Conservation (phyloP, 169 alveolate genomes). For the Hepatocystis sp. region DNA sequence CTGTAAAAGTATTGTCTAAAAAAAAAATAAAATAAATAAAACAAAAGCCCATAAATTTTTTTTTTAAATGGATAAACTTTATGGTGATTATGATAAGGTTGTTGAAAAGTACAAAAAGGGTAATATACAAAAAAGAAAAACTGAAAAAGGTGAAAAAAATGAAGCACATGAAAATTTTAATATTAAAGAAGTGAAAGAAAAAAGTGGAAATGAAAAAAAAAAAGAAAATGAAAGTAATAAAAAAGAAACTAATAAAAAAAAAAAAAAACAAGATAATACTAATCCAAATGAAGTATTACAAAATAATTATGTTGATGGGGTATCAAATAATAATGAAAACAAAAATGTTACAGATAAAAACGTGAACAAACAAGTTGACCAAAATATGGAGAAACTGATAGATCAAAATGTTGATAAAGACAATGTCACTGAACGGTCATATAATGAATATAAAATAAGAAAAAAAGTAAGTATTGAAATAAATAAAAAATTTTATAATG, state of each 20-base stretch:
- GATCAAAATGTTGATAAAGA: too few relatives aligned
- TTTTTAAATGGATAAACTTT: constrained; percentile 72
- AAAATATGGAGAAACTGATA: too few relatives aligned
- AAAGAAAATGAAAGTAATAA: constrained; percentile 25
- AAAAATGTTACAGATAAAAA: too few relatives aligned
- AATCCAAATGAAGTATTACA: not conserved
- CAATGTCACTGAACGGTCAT: constrained; percentile 19
- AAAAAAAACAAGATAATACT: not conserved
- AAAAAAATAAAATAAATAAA: not conserved
- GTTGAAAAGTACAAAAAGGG: constrained; percentile 47
- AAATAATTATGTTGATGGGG: not conserved
- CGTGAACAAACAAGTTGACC: not conserved
- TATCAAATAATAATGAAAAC: not conserved
- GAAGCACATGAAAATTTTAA: not conserved
- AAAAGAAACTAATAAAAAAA: not conserved
- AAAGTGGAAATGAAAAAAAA: constrained; percentile 6
- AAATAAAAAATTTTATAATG: constrained; percentile 64
- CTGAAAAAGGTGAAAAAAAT: constrained; percentile 63
- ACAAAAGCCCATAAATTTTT: too few relatives aligned
- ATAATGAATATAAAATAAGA: constrained; percentile 62
- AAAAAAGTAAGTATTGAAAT: constrained; percentile 70
- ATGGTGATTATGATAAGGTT: constrained; percentile 71
- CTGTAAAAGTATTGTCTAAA: not conserved
- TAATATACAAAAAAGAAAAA: constrained; percentile 35
- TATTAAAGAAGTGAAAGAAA: constrained; percentile 37